Percentiles rank a stretch among this genome's conserved stretches.
These are phyloP conservation scores for Geotrichum europaeum DNA, from an alignment of 1,139 yeast genomes.

Conservation along the genomic window DNA sequence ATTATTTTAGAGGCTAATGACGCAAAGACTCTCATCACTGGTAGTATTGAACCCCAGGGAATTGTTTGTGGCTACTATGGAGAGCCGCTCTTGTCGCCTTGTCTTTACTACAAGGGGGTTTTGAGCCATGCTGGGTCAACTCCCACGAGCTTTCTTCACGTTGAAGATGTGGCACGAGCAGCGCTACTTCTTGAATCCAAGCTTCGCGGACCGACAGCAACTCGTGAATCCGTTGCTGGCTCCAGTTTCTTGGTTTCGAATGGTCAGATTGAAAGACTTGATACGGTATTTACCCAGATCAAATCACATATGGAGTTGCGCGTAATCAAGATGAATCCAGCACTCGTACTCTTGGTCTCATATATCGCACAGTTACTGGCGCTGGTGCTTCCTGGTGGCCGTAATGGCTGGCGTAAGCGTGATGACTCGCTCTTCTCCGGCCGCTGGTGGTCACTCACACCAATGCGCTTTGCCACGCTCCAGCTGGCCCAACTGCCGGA, in stretches of 20 bases:
- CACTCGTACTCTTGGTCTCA: constrained; percentile 11
- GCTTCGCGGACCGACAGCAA: constrained; percentile 17
- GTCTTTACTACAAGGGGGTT: constrained; percentile 24
- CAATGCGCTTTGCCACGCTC: constrained; percentile 14
- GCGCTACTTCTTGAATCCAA: constrained; percentile 26
- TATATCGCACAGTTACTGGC: constrained; percentile 1
- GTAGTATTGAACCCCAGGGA: constrained; percentile 27
- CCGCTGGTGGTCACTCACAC: constrained; percentile 18
- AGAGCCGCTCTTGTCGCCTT: constrained; percentile 28
- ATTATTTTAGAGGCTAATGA: constrained; percentile 15
- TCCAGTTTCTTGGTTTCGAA: constrained; percentile 16
- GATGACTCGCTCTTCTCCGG: constrained; percentile 17
- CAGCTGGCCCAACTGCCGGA: constrained; percentile 16
- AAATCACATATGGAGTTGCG: not conserved
- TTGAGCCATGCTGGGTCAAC: constrained; percentile 26
- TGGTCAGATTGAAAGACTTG: constrained; percentile 14
- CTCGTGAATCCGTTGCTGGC: constrained; percentile 1
- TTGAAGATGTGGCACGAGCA: constrained; percentile 32
- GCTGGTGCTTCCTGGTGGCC: not conserved
- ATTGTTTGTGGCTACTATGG: constrained; percentile 30
- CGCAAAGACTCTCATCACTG: constrained; percentile 11
- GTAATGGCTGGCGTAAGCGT: constrained; percentile 15
- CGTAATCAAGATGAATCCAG: constrained; percentile 15
- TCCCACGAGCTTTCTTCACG: constrained; percentile 30
- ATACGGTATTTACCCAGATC: constrained; percentile 8